phyloP scores from a whole-genome alignment of 164 flowering plant genomes.

The Euptelea pleiosperma region DNA sequence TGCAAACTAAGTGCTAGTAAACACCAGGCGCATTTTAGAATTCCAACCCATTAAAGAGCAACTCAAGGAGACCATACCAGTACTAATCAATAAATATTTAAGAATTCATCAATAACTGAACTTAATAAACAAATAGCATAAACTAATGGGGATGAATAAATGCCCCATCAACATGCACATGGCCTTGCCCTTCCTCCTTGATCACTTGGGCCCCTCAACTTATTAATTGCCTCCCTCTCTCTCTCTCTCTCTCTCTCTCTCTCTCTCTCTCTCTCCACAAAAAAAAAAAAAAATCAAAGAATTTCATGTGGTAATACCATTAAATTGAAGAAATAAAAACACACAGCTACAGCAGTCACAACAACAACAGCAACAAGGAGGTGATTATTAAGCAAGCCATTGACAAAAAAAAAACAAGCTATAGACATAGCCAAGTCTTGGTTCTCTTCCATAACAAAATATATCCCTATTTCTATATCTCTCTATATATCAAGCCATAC shows the following conservation, averaged over 20 bases:
- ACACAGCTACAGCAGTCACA: conserved; percentile 26
- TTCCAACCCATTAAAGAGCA: too few species aligned
- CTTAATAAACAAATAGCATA: too few species aligned
- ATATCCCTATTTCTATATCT: conserved; percentile 22
- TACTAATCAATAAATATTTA: too few species aligned
- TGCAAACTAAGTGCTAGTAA: too few species aligned
- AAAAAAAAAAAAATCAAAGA: too few species aligned
- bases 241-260: too few species aligned
- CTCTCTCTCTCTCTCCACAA: too few species aligned
- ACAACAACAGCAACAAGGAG: conserved; percentile 3
- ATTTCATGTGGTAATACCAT: conserved; percentile 14
- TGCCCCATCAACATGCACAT: conserved; percentile 62
- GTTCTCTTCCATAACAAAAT: conserved; percentile 40
- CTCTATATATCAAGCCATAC: conserved; percentile 23
- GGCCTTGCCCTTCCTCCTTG: conserved; percentile 34
- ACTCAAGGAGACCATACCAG: too few species aligned
- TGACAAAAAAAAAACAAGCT: conserved; percentile 25
- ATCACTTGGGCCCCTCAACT: conserved; percentile 4
- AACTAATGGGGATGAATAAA: too few species aligned
- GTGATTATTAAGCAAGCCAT: conserved; percentile 22
- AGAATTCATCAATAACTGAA: too few species aligned
- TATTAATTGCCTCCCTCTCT: too few species aligned
- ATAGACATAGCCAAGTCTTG: conserved; percentile 23
- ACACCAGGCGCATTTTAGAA: too few species aligned
- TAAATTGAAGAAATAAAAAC: conserved; percentile 25